Evolutionary conservation across 768 basidiomycete genomes (phyloP).

Genomic region (Mycena vitilis): DNA sequence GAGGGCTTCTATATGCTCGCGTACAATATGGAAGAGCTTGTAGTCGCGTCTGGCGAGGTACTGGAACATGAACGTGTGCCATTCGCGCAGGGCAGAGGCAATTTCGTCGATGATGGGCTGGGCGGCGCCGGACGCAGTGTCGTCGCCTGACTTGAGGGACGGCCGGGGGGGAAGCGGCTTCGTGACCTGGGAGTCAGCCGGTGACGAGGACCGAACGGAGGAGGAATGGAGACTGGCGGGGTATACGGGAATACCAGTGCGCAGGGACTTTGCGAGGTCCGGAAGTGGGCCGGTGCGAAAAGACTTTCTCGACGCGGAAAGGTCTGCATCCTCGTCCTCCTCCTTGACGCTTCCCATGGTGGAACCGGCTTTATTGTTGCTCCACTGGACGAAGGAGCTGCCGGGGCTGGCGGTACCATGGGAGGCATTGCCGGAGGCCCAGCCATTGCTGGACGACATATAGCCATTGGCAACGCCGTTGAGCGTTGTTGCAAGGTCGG

Average conservation of each 20-base stretch:
- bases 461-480: constrained; percentile 48
- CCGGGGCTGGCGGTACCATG: constrained; percentile 58
- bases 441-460: constrained; percentile 30
- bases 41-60: constrained; percentile 93
- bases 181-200: constrained; percentile 69
- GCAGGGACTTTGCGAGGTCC: constrained; percentile 78
- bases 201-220: constrained; percentile 66
- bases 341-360: constrained; percentile 71
- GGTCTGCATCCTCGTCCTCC: constrained; percentile 67
- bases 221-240: constrained; percentile 71
- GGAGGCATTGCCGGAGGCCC: constrained; percentile 32
- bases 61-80: constrained; percentile 92
- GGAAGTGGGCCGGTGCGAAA: constrained; percentile 81
- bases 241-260: constrained; percentile 79
- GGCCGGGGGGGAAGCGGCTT: constrained; percentile 91
- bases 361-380: constrained; percentile 52
- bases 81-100: constrained; percentile 95
- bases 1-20: constrained; percentile 89
- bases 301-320: constrained; percentile 60
- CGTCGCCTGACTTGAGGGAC: constrained; percentile 94
- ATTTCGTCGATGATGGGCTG: constrained; percentile 98
- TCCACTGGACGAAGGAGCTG: constrained; percentile 60
- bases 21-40: constrained; percentile 85
- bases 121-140: constrained; percentile 82
- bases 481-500: constrained; percentile 75